Conservation (phyloP, 2,329 filamentous ascomycete genomes). For the Fusarium subglutinans region DNA sequence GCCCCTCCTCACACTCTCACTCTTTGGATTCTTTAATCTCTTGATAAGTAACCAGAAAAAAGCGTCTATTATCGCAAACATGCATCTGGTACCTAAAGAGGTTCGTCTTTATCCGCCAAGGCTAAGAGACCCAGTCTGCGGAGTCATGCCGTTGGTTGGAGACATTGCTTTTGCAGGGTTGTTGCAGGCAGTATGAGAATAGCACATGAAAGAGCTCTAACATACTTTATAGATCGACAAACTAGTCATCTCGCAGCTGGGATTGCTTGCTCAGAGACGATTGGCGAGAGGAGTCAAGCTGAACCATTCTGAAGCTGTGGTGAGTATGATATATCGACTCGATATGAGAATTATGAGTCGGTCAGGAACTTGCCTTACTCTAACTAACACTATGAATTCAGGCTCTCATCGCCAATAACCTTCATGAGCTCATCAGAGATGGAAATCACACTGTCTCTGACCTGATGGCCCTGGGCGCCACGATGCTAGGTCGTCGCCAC, state of each 20-base stretch:
- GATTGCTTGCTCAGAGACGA: slow-evolving; percentile 85
- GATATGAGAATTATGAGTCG: neutral
- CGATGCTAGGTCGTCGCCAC: slow-evolving; percentile 92
- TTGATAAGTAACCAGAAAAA: neutral
- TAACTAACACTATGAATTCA: slow-evolving; percentile 44
- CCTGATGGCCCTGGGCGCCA: slow-evolving; percentile 90
- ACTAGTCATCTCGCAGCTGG: slow-evolving; percentile 90
- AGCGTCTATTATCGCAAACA: slow-evolving; percentile 37
- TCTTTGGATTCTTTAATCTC: neutral
- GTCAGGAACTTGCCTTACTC: neutral
- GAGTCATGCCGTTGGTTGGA: slow-evolving; percentile 15
- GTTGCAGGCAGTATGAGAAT: slow-evolving; percentile 1
- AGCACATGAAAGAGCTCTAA: slow-evolving; percentile 14
- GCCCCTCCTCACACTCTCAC: neutral
- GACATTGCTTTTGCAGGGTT: slow-evolving; percentile 33
- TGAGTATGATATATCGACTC: slow-evolving; percentile 51
- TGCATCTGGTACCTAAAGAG: slow-evolving; percentile 62
- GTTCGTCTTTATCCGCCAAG: slow-evolving; percentile 45
- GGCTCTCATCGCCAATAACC: slow-evolving; percentile 85
- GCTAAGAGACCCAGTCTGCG: slow-evolving; percentile 11
- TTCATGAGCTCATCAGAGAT: slow-evolving; percentile 98
- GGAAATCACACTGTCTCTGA: slow-evolving; percentile 90
- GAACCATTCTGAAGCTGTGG: slow-evolving; percentile 89
- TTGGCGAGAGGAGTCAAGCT: slow-evolving; percentile 88
- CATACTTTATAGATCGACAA: slow-evolving; percentile 80